phyloP scores from a whole-genome alignment of 768 basidiomycete genomes.

The Trametes sanguinea region DNA sequence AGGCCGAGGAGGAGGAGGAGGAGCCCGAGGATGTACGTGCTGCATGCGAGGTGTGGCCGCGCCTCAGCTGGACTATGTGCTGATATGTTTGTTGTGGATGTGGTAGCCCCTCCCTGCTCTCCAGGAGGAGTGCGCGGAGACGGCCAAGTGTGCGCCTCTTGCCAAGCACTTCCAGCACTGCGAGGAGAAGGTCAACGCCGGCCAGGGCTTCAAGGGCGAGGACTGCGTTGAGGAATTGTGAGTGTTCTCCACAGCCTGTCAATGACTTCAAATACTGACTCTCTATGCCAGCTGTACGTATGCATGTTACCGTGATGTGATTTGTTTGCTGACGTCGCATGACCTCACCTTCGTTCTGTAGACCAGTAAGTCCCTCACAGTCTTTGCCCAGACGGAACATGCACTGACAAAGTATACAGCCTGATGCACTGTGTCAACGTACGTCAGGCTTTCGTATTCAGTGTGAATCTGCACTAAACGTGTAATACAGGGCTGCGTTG shows the following conservation, averaged over 20 bases:
- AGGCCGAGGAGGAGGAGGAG: slow-evolving; percentile 46
- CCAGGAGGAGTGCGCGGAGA: slow-evolving; percentile 73
- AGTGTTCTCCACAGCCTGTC: slow-evolving; percentile 11
- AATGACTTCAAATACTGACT: background rate
- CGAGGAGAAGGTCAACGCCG: slow-evolving; percentile 80
- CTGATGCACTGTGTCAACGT: slow-evolving; percentile 95
- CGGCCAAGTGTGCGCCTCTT: slow-evolving; percentile 63
- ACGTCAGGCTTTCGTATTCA: slow-evolving; percentile 34
- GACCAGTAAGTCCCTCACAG: slow-evolving; percentile 63
- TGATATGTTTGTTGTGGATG: background rate
- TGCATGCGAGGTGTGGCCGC: background rate
- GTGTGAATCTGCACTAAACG: slow-evolving; percentile 7
- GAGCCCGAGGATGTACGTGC: slow-evolving; percentile 82
- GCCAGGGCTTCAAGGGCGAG: slow-evolving; percentile 86
- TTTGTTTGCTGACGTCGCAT: slow-evolving; percentile 6
- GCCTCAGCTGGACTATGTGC: background rate
- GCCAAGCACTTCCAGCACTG: slow-evolving; percentile 89
- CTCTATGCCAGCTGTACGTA: slow-evolving; percentile 30
- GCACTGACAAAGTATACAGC: slow-evolving; percentile 40
- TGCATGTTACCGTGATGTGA: background rate
- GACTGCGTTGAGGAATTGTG: slow-evolving; percentile 90
- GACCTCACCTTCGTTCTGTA: slow-evolving; percentile 27
- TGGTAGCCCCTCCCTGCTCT: slow-evolving; percentile 66
- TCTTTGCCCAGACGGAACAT: background rate
- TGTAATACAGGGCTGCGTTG: slow-evolving; percentile 49